A percentile compares a stretch with the other conserved stretches of the same genome.
phyloP scores from a whole-genome alignment of 352 stramenopile species.

The Phytophthora pinifolia region DNA sequence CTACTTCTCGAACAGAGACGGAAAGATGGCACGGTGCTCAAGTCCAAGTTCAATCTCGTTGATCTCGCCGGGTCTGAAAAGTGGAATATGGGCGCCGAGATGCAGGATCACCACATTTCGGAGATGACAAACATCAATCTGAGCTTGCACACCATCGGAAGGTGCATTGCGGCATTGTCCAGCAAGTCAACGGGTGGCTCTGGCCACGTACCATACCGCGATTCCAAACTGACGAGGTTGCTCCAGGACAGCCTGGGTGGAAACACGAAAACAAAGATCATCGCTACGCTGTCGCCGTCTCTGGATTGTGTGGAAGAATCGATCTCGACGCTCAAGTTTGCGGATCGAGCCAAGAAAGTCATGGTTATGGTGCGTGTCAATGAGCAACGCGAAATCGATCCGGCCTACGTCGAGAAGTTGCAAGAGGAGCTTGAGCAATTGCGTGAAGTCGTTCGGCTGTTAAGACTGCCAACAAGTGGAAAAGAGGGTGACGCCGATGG shows the following conservation, averaged over 20 bases:
- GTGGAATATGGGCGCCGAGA: conserved; percentile 86
- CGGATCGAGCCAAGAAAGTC: conserved; percentile 91
- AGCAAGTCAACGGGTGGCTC: conserved; percentile 32
- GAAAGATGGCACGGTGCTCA: conserved; percentile 70
- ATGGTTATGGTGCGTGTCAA: conserved; percentile 88
- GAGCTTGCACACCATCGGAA: conserved; percentile 90
- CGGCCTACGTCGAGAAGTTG: conserved; percentile 86
- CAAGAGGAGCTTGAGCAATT: conserved; percentile 84
- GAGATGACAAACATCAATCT: conserved; percentile 96
- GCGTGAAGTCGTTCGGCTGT: conserved; percentile 55
- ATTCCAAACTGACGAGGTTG: conserved; percentile 93
- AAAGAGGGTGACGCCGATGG: background rate
- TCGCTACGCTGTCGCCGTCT: conserved; percentile 88
- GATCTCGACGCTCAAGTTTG: conserved; percentile 94
- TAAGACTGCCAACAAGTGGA: conserved; percentile 25
- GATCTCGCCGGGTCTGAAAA: conserved; percentile 94
- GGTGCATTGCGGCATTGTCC: conserved; percentile 84
- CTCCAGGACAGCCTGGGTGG: conserved; percentile 88
- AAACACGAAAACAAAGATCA: conserved; percentile 92
- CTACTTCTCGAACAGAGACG: conserved; percentile 78
- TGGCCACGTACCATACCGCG: conserved; percentile 90
- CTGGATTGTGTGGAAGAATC: conserved; percentile 89
- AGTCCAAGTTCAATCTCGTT: conserved; percentile 95
- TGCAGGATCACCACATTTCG: conserved; percentile 85
- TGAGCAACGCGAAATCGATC: conserved; percentile 83